Percentiles rank a stretch among this genome's conserved stretches.
Evolutionary conservation across 2,329 filamentous ascomycete genomes (phyloP).

Genomic region (Diaporthe aspalathi): DNA sequence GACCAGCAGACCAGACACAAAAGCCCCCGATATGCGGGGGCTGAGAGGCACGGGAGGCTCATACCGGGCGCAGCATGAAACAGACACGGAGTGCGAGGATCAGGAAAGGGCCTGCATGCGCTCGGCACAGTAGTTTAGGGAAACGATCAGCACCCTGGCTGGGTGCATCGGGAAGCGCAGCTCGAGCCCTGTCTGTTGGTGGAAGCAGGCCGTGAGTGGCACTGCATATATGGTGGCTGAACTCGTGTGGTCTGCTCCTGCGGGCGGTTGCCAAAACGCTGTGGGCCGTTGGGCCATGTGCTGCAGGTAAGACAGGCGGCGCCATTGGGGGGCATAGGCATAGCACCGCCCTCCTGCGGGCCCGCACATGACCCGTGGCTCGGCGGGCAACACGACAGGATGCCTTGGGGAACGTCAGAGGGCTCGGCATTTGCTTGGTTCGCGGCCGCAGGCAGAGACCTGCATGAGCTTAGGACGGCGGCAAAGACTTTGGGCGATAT

Average conservation of each 20-base stretch:
- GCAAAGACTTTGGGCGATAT: background rate
- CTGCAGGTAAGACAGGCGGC: constrained; percentile 7
- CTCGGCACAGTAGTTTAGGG: constrained; percentile 3
- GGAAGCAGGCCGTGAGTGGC: background rate
- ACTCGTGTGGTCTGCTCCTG: background rate
- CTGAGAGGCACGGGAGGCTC: constrained; percentile 12
- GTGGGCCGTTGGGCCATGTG: background rate
- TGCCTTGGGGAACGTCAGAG: constrained; percentile 5
- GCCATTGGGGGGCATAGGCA: constrained; percentile 25
- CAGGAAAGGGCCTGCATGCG: background rate
- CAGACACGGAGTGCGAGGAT: background rate
- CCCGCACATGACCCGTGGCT: constrained; percentile 19
- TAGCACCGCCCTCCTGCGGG: background rate
- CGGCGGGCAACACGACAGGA: background rate
- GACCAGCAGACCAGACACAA: too few relatives aligned
- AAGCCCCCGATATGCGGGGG: constrained; percentile 8
- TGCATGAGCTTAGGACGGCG: constrained; percentile 9
- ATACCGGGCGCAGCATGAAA: constrained; percentile 22
- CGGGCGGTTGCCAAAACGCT: background rate
- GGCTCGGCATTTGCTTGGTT: constrained; percentile 26
- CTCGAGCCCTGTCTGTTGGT: background rate
- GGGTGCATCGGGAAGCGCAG: background rate
- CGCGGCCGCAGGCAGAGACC: constrained; percentile 18
- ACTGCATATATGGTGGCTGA: background rate
- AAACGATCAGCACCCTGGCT: constrained; percentile 7